A percentile compares a stretch with the other conserved stretches of the same genome.
These are phyloP conservation scores for Aquilaria agallochum DNA, from an alignment of 441 rosid species.

Conservation along the genomic window DNA sequence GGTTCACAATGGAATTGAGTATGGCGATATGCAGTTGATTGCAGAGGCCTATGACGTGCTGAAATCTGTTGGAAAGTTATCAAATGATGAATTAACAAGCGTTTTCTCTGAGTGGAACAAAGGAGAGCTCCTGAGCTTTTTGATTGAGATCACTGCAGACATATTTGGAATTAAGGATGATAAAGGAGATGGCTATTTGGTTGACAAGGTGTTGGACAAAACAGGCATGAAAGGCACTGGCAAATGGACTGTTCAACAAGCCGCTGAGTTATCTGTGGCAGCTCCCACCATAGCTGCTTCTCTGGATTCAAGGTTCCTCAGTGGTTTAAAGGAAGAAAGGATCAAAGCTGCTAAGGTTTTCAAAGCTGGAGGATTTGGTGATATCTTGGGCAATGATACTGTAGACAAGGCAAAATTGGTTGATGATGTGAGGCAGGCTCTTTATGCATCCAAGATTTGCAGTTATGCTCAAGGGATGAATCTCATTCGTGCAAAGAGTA, in stretches of 20 bases:
- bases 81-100: conserved; percentile 61
- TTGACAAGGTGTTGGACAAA: conserved; percentile 93
- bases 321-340: conserved; percentile 90
- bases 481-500: conserved; percentile 84
- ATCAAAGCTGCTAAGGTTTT: conserved; percentile 82
- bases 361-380: conserved; percentile 69
- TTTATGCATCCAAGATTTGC: conserved; percentile 89
- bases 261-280: conserved; percentile 89
- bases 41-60: conserved; percentile 93
- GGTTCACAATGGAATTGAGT: conserved; percentile 94
- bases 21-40: conserved; percentile 96
- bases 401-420: conserved; percentile 78
- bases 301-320: conserved; percentile 84
- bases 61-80: conserved; percentile 76
- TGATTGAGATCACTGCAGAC: conserved; percentile 89
- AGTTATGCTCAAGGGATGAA: conserved; percentile 98
- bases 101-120: conserved; percentile 91
- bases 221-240: conserved; percentile 99
- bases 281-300: conserved; percentile 96
- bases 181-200: conserved; percentile 81
- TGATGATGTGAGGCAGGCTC: conserved; percentile 85
- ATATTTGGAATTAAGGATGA: conserved; percentile 83
- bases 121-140: conserved; percentile 92
- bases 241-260: conserved; percentile 98
- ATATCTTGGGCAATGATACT: conserved; percentile 49